A percentile compares a stretch with the other conserved stretches of the same genome.
Evolutionary conservation across 2,329 filamentous ascomycete species (phyloP).

Genomic region (Exophiala sideris): DNA sequence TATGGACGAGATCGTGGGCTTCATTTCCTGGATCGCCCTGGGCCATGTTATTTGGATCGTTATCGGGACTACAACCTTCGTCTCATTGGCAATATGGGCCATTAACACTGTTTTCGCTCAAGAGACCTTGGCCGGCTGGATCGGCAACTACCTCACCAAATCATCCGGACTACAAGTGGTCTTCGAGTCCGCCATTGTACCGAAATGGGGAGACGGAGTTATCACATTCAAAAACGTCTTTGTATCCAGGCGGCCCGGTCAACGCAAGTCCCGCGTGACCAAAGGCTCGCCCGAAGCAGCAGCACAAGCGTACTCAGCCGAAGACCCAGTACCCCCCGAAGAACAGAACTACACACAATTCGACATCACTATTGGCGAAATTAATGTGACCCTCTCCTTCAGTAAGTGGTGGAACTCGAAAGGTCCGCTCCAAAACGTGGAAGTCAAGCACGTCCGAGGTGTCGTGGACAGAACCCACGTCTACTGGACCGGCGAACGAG

Average conservation of each 20-base stretch:
- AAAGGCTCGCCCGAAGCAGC: slow-evolving; percentile 86
- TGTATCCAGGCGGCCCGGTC: slow-evolving; percentile 84
- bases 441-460: slow-evolving; percentile 88
- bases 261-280: slow-evolving; percentile 72
- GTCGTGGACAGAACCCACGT: slow-evolving; percentile 88
- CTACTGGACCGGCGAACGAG: slow-evolving; percentile 62
- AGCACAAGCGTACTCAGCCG: slow-evolving; percentile 76
- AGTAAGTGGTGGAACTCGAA: slow-evolving; percentile 99
- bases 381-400: slow-evolving; percentile 95
- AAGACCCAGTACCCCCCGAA: slow-evolving; percentile 53
- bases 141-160: slow-evolving; percentile 92
- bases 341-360: slow-evolving; percentile 98
- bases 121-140: slow-evolving; percentile 88
- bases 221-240: slow-evolving; percentile 97
- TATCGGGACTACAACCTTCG: slow-evolving; percentile 95
- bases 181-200: slow-evolving; percentile 96
- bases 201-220: slow-evolving; percentile 90
- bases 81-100: slow-evolving; percentile 82
- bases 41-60: slow-evolving; percentile 94
- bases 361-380: slow-evolving; percentile 87
- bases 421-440: slow-evolving; percentile 83
- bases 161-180: slow-evolving; percentile 91
- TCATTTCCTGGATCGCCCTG: slow-evolving; percentile 90
- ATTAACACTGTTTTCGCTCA: slow-evolving; percentile 97
- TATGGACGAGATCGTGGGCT: slow-evolving; percentile 90